Base-by-base conservation (phyloP, 2,329 filamentous ascomycete species). In the Nothomitra cinnamomea region DNA sequence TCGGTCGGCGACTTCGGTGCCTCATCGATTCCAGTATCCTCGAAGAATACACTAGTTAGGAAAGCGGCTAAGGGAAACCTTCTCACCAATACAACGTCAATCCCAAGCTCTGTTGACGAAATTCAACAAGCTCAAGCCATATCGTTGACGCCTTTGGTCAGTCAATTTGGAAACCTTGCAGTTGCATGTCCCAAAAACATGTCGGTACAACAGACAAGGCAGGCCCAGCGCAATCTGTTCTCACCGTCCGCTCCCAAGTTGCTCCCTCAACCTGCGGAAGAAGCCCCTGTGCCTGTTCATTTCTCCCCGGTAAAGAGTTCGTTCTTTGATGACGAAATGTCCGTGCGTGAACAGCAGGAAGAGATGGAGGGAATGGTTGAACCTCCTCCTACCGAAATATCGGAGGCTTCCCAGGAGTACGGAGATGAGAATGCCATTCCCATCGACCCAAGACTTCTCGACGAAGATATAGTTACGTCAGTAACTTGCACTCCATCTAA, bases 401-500 rank as follows among this genome's bases (percentile, higher is more conserved):
- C 80, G 0, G 78, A 82, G 56, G 74, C 75, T 1, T 82, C 78
- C 60, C 76, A 83, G 57, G 77, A 81, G 57, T 83, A 83, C 60
- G 79, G 74, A 1, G 79, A 85, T 59, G 81, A 85, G 62, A 84
- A 84, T 62, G 70, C 72, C 28, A 65, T 77, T 8, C 79, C 75
- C 2, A 70, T 77, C 19, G 75, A 80, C 55, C 73, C 74, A 17
- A 67, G 67, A 21, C 65, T 77, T 32, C 56, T 70, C 8, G 57
- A 56, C 21, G 51, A 49, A 38, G 55, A 57, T 50, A 42, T 56
- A 36, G 56, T 57, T 35, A 28, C 24, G 17, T 61, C 55, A 51
- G 57, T 56, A 51, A 62, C 54, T 51, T 62, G 55, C 25, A 60
- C 60, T 54, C 59, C 49, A 32, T 56, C 53, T 56, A 63, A 55